Evolutionary conservation across 2,329 filamentous ascomycete species (phyloP).

Genomic region (Capronia coronata): DNA sequence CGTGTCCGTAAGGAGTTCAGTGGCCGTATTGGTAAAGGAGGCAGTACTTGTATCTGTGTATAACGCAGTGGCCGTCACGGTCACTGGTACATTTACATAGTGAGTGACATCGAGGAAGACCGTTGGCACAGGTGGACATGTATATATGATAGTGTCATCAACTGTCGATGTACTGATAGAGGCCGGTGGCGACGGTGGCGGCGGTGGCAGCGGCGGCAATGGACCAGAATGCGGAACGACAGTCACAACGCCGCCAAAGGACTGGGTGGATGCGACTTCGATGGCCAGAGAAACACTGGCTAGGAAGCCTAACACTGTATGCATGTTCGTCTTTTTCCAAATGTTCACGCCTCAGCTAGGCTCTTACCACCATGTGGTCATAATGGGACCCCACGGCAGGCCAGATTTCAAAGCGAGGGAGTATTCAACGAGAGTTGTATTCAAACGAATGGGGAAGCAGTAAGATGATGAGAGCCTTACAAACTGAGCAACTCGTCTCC

Average conservation of each 20-base stretch:
- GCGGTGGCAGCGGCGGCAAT: not conserved
- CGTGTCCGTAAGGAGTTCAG: slow-evolving; percentile 4
- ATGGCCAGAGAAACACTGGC: slow-evolving; percentile 11
- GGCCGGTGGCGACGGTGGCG: not conserved
- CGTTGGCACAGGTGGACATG: slow-evolving; percentile 18
- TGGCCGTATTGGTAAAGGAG: slow-evolving; percentile 14
- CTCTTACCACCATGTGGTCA: slow-evolving; percentile 4
- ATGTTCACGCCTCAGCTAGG: not conserved
- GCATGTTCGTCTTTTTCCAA: slow-evolving; percentile 4
- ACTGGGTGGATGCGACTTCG: slow-evolving; percentile 6
- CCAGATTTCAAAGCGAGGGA: slow-evolving; percentile 5
- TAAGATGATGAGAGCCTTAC: not conserved
- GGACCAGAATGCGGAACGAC: slow-evolving; percentile 3
- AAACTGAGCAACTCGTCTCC: not conserved
- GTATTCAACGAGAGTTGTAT: slow-evolving; percentile 2
- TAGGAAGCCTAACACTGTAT: slow-evolving; percentile 2
- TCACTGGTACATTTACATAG: slow-evolving; percentile 12
- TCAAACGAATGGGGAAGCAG: slow-evolving; percentile 4
- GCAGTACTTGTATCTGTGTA: slow-evolving; percentile 15
- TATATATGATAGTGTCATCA: slow-evolving; percentile 13
- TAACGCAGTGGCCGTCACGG: slow-evolving; percentile 1
- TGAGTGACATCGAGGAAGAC: slow-evolving; percentile 19
- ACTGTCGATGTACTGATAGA: slow-evolving; percentile 4
- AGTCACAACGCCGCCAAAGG: not conserved
- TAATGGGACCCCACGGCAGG: slow-evolving; percentile 6